These are phyloP conservation scores for Penicillium paneum DNA, from an alignment of 2,329 filamentous ascomycete genomes.

Conservation along the genomic window DNA sequence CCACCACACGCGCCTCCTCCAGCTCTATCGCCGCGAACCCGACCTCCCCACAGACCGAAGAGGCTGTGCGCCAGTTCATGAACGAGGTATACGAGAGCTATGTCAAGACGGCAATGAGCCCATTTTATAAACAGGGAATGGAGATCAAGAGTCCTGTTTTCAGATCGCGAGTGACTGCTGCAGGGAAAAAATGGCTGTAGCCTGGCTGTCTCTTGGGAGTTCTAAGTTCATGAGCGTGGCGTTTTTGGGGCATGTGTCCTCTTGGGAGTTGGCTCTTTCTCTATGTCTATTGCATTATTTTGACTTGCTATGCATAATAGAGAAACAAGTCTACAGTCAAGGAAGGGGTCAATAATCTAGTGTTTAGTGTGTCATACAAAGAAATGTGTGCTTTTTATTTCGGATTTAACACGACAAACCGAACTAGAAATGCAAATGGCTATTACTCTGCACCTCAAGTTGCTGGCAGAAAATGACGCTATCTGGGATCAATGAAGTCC, in stretches of 20 bases:
- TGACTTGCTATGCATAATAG: background rate
- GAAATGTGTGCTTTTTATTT: background rate
- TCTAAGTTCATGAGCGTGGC: conserved; percentile 22
- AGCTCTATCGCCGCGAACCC: conserved; percentile 81
- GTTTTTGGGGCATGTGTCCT: conserved; percentile 17
- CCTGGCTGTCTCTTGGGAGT: background rate
- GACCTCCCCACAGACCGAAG: conserved; percentile 84
- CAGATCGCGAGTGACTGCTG: conserved; percentile 73
- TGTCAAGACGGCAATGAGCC: conserved; percentile 96
- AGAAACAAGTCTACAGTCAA: background rate
- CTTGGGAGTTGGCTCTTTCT: background rate
- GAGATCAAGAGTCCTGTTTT: conserved; percentile 86
- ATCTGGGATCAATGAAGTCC: background rate
- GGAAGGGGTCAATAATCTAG: background rate
- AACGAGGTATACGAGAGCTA: conserved; percentile 93
- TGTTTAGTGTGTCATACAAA: background rate
- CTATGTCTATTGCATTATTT: conserved; percentile 1
- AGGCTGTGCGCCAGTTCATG: conserved; percentile 94
- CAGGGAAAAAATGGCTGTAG: conserved; percentile 88
- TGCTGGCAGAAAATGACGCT: background rate
- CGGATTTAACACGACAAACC: background rate
- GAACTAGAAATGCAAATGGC: background rate
- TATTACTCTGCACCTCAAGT: background rate
- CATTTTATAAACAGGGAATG: conserved; percentile 85
- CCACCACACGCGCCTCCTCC: conserved; percentile 49